A percentile compares a stretch with the other conserved stretches of the same genome.
phyloP scores from a whole-genome alignment of 2,329 filamentous ascomycete genomes.

The Penicillium sp. region DNA sequence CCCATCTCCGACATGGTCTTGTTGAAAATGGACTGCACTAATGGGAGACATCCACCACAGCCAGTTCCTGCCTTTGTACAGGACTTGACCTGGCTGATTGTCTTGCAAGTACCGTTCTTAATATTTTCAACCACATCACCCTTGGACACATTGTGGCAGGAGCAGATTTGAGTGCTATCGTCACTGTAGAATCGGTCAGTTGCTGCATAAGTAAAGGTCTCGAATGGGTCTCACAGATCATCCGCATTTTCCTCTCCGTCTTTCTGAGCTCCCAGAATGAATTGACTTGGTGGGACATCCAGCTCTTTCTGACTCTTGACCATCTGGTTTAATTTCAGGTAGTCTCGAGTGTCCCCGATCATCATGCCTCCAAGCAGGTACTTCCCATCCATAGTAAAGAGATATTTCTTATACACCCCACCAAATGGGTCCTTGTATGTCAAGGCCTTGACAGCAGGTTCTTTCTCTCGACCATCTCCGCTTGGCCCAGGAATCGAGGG shows the following conservation, averaged over 20 bases:
- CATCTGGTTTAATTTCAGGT: constrained; percentile 80
- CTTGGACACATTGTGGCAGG: constrained; percentile 88
- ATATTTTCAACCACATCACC: constrained; percentile 67
- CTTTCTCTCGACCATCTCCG: constrained; percentile 38
- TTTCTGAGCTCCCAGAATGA: constrained; percentile 74
- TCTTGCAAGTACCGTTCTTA: constrained; percentile 75
- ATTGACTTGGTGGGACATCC: constrained; percentile 70
- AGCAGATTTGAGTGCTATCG: constrained; percentile 85
- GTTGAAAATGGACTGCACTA: constrained; percentile 87
- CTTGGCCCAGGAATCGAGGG: constrained; percentile 39
- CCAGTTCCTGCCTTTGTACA: constrained; percentile 90
- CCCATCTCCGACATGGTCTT: constrained; percentile 80
- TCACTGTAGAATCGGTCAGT: constrained; percentile 40
- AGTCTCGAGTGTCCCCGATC: constrained; percentile 89
- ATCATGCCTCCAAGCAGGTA: constrained; percentile 94
- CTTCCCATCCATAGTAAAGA: constrained; percentile 85
- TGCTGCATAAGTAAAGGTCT: neutral
- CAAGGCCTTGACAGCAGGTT: constrained; percentile 68
- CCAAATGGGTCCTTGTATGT: constrained; percentile 86
- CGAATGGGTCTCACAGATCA: constrained; percentile 53
- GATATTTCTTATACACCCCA: constrained; percentile 87
- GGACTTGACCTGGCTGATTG: constrained; percentile 74
- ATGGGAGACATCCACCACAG: constrained; percentile 83
- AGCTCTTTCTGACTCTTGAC: constrained; percentile 77
- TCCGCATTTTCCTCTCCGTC: constrained; percentile 68